Percentiles rank a stretch among this genome's conserved stretches.
These are phyloP conservation scores for Phoenix dactylifera DNA, from an alignment of 176 grass and related monocot species.

Conservation along the genomic window DNA sequence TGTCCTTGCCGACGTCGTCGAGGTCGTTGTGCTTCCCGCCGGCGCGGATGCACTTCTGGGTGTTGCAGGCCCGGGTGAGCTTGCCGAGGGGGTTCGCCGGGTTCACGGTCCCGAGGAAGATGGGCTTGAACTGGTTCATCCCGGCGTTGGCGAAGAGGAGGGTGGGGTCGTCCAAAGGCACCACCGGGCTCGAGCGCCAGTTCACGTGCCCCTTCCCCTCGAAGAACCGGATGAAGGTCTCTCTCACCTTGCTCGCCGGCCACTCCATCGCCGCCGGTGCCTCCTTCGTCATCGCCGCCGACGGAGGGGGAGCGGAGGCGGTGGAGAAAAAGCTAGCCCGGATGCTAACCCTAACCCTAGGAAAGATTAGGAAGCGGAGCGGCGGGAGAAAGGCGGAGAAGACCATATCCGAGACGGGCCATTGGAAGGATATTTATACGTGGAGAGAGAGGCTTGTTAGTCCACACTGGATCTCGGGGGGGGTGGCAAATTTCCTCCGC, in stretches of 20 bases:
- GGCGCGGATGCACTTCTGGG: constrained; percentile 93
- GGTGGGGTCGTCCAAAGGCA: constrained; percentile 78
- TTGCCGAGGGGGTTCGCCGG: constrained; percentile 52
- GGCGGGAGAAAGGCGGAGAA: neutral
- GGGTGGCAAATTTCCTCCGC: too few species aligned
- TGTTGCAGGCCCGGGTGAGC: constrained; percentile 62
- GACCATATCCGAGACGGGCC: neutral
- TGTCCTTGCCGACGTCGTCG: constrained; percentile 98
- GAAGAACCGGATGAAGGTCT: constrained; percentile 55
- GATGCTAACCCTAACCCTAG: neutral
- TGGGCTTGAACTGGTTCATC: constrained; percentile 97
- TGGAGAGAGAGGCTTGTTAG: too few species aligned
- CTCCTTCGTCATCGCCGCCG: constrained; percentile 3
- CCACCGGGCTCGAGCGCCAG: constrained; percentile 76
- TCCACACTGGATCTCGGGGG: too few species aligned
- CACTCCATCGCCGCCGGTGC: constrained; percentile 31
- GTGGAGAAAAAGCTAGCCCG: neutral
- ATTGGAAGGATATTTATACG: too few species aligned
- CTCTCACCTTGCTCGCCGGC: constrained; percentile 38
- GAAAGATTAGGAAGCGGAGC: neutral
- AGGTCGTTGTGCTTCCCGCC: constrained; percentile 98
- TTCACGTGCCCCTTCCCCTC: constrained; percentile 48
- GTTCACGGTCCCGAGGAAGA: constrained; percentile 72
- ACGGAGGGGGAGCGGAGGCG: neutral
- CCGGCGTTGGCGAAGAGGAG: constrained; percentile 92